Conservation (phyloP, 345 rosid species). For the Cardamine occulta region DNA sequence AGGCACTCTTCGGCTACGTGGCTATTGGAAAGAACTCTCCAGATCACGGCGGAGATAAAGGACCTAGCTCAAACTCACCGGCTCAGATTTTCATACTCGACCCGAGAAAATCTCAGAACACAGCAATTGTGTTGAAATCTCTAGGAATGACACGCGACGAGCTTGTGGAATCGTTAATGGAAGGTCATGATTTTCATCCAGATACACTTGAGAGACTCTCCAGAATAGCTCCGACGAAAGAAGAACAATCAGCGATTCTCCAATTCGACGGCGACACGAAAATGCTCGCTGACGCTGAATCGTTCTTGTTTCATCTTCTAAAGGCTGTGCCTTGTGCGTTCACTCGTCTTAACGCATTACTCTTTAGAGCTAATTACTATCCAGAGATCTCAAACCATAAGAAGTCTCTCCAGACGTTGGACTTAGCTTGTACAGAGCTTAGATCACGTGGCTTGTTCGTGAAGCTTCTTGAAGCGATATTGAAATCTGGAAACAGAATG, state of each 20-base stretch:
- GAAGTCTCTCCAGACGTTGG: conserved; percentile 59
- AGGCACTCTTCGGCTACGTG: conserved; percentile 81
- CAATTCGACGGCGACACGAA: conserved; percentile 55
- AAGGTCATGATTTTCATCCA: conserved; percentile 61
- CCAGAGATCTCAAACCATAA: conserved; percentile 63
- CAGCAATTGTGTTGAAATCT: conserved; percentile 75
- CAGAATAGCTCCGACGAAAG: conserved; percentile 68
- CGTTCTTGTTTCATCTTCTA: conserved; percentile 63
- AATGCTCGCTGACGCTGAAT: conserved; percentile 74
- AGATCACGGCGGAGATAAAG: conserved; percentile 22
- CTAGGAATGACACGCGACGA: conserved; percentile 56
- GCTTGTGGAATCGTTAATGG: conserved; percentile 57
- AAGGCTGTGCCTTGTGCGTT: conserved; percentile 77
- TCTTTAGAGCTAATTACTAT: conserved; percentile 67
- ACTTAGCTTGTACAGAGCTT: conserved; percentile 67
- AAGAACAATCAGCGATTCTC: conserved; percentile 64
- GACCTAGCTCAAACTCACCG: conserved; percentile 32
- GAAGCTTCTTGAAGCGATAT: conserved; percentile 81
- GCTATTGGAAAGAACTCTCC: conserved; percentile 63
- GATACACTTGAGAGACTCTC: conserved; percentile 76
- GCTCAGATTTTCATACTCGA: conserved; percentile 64
- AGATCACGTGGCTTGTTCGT: conserved; percentile 69
- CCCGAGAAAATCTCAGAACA: conserved; percentile 74
- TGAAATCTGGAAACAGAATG: conserved; percentile 87
- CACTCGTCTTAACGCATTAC: conserved; percentile 61